These are phyloP conservation scores for Tolypocladium album DNA, from an alignment of 2,329 filamentous ascomycete species.

Conservation along the genomic window DNA sequence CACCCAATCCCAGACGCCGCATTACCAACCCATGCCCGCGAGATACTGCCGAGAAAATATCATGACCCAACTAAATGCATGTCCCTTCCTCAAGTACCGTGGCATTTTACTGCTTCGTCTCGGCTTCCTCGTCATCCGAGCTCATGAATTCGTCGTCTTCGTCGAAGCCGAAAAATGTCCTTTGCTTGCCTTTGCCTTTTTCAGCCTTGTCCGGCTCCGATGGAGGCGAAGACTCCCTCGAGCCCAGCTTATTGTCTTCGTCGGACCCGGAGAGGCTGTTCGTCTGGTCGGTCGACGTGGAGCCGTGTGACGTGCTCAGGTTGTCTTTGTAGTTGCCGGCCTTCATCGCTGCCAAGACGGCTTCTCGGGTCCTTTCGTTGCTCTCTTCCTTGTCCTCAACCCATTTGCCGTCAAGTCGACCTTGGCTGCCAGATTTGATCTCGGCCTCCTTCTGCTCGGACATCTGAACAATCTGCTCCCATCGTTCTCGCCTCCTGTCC, in stretches of 20 bases:
- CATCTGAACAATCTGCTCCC: conserved; percentile 79
- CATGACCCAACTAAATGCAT: background rate
- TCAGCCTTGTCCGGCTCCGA: conserved; percentile 26
- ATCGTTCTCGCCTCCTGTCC: conserved; percentile 71
- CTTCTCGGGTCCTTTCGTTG: conserved; percentile 69
- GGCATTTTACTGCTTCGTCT: background rate
- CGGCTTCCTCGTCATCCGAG: conserved; percentile 48
- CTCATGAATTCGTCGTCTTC: conserved; percentile 70
- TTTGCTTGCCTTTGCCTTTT: conserved; percentile 28
- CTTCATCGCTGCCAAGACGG: conserved; percentile 61
- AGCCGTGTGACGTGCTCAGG: conserved; percentile 39
- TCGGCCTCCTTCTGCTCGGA: conserved; percentile 79
- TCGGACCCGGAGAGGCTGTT: conserved; percentile 18
- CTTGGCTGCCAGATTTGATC: conserved; percentile 60
- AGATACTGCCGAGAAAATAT: background rate
- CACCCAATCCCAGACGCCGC: conserved; percentile 1
- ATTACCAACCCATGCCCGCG: background rate
- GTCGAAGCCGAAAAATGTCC: conserved; percentile 64
- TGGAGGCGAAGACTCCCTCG: conserved; percentile 38
- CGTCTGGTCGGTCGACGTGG: conserved; percentile 24
- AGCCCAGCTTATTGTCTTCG: conserved; percentile 28
- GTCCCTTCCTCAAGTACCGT: background rate
- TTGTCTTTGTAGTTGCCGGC: conserved; percentile 53
- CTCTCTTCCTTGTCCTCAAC: conserved; percentile 91
- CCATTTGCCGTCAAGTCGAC: conserved; percentile 80